A percentile compares a stretch with the other conserved stretches of the same genome.
Conservation (phyloP, 1,139 yeast genomes). For the Lodderomyces metapsilosis region DNA sequence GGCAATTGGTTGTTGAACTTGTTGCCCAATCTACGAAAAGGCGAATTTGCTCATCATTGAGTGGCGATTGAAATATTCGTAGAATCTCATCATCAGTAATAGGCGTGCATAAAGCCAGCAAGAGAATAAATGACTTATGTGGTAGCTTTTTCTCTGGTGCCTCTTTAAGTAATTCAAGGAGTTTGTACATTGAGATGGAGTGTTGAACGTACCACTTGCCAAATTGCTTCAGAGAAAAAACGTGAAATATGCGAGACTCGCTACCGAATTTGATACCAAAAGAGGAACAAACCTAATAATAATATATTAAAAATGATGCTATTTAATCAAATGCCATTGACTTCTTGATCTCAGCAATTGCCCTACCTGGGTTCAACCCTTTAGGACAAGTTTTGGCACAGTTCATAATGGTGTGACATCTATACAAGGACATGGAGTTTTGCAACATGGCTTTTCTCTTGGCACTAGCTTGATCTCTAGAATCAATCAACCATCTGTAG, state of each 20-base stretch:
- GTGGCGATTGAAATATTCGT: background rate
- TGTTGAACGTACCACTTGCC: background rate
- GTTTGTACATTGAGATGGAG: background rate
- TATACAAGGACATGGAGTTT: constrained; percentile 95
- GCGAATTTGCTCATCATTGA: constrained; percentile 1
- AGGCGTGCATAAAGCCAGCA: background rate
- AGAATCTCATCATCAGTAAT: background rate
- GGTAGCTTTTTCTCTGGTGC: background rate
- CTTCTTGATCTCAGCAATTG: constrained; percentile 97
- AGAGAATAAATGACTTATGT: constrained; percentile 1
- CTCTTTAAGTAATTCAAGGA: constrained; percentile 1
- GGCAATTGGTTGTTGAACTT: background rate
- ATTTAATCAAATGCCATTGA: constrained; percentile 74
- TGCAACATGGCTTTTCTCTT: constrained; percentile 87
- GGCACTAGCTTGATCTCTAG: constrained; percentile 88
- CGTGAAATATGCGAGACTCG: background rate
- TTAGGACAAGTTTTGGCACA: constrained; percentile 98
- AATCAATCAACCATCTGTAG: constrained; percentile 96
- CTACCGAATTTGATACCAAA: background rate
- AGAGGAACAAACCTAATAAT: background rate
- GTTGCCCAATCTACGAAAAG: constrained; percentile 1
- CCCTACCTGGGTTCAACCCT: constrained; percentile 97
- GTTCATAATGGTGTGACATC: constrained; percentile 99
- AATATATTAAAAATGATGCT: background rate
- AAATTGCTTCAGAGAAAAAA: no score